phyloP scores from a whole-genome alignment of 345 rosid genomes.

The Heritiera littoralis region DNA sequence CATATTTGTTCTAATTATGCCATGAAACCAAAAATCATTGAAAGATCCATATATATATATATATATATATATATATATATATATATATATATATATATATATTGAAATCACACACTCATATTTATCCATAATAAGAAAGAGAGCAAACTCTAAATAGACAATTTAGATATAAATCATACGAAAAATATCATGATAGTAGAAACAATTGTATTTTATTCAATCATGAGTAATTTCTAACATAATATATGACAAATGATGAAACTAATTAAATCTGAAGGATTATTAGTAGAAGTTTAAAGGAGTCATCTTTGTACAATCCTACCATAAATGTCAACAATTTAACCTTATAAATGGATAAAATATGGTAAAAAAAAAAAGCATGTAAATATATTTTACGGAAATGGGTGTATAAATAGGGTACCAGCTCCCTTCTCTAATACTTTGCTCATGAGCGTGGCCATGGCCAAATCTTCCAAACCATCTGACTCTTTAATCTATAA shows the following conservation, averaged over 20 bases:
- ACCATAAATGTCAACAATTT: background rate
- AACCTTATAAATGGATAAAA: background rate
- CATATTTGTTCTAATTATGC: background rate
- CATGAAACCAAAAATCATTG: background rate
- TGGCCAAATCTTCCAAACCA: conserved; percentile 17
- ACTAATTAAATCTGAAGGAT: background rate
- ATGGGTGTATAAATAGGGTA: background rate
- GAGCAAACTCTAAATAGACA: too few relatives aligned
- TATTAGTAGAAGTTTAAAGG: background rate
- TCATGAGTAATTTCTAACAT: background rate
- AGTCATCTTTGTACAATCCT: background rate
- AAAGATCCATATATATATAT: too few relatives aligned
- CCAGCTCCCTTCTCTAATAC: background rate
- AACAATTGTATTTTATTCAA: background rate
- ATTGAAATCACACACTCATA: too few relatives aligned
- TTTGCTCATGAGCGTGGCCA: background rate
- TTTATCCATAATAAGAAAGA: too few relatives aligned
- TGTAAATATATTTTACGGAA: background rate
- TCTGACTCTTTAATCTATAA: background rate
- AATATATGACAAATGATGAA: background rate
- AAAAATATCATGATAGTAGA: background rate
- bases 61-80: too few relatives aligned
- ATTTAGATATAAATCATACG: background rate
- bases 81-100: too few relatives aligned
- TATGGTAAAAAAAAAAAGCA: background rate